A percentile compares a stretch with the other conserved stretches of the same genome.
phyloP scores from a whole-genome alignment of 2,329 filamentous ascomycete species.

The Fusarium sp. region DNA sequence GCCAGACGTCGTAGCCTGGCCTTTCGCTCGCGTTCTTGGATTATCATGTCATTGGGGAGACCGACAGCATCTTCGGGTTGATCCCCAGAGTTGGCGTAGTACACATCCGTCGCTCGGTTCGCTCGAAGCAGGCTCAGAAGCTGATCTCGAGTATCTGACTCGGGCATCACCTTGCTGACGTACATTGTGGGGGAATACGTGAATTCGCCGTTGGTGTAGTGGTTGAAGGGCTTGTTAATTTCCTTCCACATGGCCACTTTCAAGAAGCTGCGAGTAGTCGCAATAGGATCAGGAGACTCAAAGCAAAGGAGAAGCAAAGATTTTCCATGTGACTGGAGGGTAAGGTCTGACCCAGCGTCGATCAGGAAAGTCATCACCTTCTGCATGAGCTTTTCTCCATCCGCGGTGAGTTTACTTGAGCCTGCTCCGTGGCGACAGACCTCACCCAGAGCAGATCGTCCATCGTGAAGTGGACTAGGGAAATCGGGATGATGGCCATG shows the following conservation, averaged over 20 bases:
- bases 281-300: conserved; percentile 64
- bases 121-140: conserved; percentile 62
- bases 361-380: conserved; percentile 68
- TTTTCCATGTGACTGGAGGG: conserved; percentile 66
- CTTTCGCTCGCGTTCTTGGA: conserved; percentile 62
- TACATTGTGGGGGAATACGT: conserved; percentile 76
- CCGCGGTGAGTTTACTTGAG: conserved; percentile 55
- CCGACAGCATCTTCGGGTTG: conserved; percentile 66
- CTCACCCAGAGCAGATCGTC: conserved; percentile 72
- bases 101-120: conserved; percentile 65
- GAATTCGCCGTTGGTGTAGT: conserved; percentile 62
- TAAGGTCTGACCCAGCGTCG: conserved; percentile 66
- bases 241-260: conserved; percentile 73
- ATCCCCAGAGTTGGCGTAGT: conserved; percentile 63
- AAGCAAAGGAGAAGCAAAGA: conserved; percentile 70
- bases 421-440: conserved; percentile 68
- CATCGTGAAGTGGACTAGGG: conserved; percentile 70
- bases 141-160: conserved; percentile 52
- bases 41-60: conserved; percentile 61
- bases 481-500: conserved; percentile 73
- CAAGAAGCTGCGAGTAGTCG: conserved; percentile 67
- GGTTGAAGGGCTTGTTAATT: conserved; percentile 69
- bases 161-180: conserved; percentile 58
- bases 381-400: conserved; percentile 65
- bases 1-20: conserved; percentile 58